phyloP scores from a whole-genome alignment of 768 basidiomycete species.

The Lentinula aciculospora region DNA sequence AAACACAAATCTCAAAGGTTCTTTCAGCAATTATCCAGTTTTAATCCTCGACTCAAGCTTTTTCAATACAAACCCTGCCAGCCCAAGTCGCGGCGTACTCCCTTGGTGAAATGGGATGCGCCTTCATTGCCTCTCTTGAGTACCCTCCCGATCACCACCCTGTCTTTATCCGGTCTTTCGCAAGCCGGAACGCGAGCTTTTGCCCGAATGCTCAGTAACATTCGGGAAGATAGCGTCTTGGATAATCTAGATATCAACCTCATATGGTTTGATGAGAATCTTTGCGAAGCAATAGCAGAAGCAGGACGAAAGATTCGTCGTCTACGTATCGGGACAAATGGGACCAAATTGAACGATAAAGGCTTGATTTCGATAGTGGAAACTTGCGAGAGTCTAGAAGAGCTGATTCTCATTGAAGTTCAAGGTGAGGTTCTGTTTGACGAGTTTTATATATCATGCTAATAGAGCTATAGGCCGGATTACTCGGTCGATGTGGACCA shows the following conservation, averaged over 20 bases:
- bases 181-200: slow-evolving; percentile 28
- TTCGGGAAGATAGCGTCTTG: slow-evolving; percentile 24
- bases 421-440: slow-evolving; percentile 23
- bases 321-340: slow-evolving; percentile 26
- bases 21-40: slow-evolving; percentile 17
- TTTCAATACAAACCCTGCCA: slow-evolving; percentile 18
- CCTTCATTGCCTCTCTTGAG: slow-evolving; percentile 27
- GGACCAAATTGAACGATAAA: slow-evolving; percentile 31
- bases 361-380: slow-evolving; percentile 26
- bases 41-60: slow-evolving; percentile 16
- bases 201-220: slow-evolving; percentile 15
- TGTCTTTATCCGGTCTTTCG: slow-evolving; percentile 26
- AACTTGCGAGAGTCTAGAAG: slow-evolving; percentile 26
- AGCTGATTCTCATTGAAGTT: slow-evolving; percentile 27
- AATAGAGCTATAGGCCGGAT: slow-evolving; percentile 22
- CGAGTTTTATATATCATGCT: not conserved
- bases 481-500: slow-evolving; percentile 29
- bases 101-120: slow-evolving; percentile 27
- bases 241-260: slow-evolving; percentile 28
- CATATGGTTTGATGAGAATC: slow-evolving; percentile 32
- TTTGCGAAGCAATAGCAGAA: slow-evolving; percentile 27
- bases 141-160: slow-evolving; percentile 19
- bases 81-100: slow-evolving; percentile 8
- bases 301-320: slow-evolving; percentile 24
- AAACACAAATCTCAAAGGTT: not conserved